A percentile compares a stretch with the other conserved stretches of the same genome.
Evolutionary conservation across 495 filamentous ascomycete species (phyloP).

Genomic region (Hypoxylon crocopeplum): DNA sequence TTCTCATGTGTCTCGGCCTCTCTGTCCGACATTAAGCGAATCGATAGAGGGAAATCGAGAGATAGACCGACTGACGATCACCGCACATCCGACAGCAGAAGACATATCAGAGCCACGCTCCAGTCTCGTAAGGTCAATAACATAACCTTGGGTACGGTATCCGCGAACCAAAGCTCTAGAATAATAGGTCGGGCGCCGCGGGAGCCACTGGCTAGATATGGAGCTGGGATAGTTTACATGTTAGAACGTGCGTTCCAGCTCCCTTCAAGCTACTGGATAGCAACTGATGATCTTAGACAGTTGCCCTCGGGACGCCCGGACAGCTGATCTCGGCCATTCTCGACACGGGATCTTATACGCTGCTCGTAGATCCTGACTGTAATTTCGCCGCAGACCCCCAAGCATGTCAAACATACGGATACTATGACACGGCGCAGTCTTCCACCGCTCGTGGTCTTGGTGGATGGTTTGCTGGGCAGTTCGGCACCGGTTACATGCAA

Average conservation of each 20-base stretch:
- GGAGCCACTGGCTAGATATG: conserved; percentile 35
- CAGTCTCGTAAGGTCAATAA: conserved; percentile 35
- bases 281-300: conserved; percentile 31
- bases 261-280: background rate
- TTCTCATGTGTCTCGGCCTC: conserved; percentile 17
- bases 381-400: conserved; percentile 43
- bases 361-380: conserved; percentile 54
- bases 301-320: conserved; percentile 52
- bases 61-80: conserved; percentile 2
- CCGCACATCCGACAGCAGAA: background rate
- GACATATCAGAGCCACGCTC: conserved; percentile 33
- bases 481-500: conserved; percentile 50
- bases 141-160: conserved; percentile 13
- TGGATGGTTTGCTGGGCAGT: conserved; percentile 46
- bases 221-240: conserved; percentile 49
- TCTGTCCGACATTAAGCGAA: background rate
- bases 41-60: conserved; percentile 1
- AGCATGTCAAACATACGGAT: conserved; percentile 48
- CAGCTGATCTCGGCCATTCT: conserved; percentile 51
- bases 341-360: conserved; percentile 56
- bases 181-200: conserved; percentile 17
- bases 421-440: conserved; percentile 48
- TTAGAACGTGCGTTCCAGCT: conserved; percentile 41
- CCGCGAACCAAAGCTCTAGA: background rate
- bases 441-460: conserved; percentile 42